Percentiles rank a stretch among this genome's conserved stretches.
Evolutionary conservation across 2,329 filamentous ascomycete species (phyloP).

Genomic region (Dothistroma septosporum): DNA sequence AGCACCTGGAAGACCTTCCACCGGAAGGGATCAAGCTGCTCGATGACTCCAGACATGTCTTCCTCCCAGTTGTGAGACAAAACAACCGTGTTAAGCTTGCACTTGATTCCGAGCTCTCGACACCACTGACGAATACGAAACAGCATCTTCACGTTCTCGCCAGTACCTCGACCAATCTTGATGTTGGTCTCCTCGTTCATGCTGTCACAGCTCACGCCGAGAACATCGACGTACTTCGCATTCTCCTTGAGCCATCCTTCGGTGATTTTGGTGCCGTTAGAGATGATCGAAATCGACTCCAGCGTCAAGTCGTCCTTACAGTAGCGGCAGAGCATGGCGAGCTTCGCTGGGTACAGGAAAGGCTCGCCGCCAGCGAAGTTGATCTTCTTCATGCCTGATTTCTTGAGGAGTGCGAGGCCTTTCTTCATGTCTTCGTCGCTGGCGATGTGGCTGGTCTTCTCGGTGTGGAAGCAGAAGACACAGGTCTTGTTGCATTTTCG

Average conservation of each 20-base stretch:
- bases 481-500: slow-evolving; percentile 50
- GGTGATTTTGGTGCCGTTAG: slow-evolving; percentile 50
- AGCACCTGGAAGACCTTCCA: slow-evolving; percentile 57
- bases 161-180: slow-evolving; percentile 47
- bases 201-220: slow-evolving; percentile 55
- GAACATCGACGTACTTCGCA: slow-evolving; percentile 48
- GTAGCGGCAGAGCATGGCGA: slow-evolving; percentile 45
- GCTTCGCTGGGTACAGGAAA: slow-evolving; percentile 47
- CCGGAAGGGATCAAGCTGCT: slow-evolving; percentile 45
- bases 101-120: slow-evolving; percentile 46
- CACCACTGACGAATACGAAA: slow-evolving; percentile 39
- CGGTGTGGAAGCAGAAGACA: slow-evolving; percentile 57
- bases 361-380: slow-evolving; percentile 56
- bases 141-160: slow-evolving; percentile 10
- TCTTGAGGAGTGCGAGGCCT: slow-evolving; percentile 45
- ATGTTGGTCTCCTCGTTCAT: slow-evolving; percentile 51
- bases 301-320: slow-evolving; percentile 47
- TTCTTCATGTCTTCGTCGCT: slow-evolving; percentile 39
- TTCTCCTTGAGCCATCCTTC: slow-evolving; percentile 43
- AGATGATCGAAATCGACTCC: slow-evolving; percentile 53
- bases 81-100: slow-evolving; percentile 58
- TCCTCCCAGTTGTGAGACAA: slow-evolving; percentile 48
- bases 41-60: slow-evolving; percentile 37
- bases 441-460: slow-evolving; percentile 45
- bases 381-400: slow-evolving; percentile 53